Evolutionary conservation across 176 grass and related monocot species (phyloP).

Genomic region (Oryza punctata): DNA sequence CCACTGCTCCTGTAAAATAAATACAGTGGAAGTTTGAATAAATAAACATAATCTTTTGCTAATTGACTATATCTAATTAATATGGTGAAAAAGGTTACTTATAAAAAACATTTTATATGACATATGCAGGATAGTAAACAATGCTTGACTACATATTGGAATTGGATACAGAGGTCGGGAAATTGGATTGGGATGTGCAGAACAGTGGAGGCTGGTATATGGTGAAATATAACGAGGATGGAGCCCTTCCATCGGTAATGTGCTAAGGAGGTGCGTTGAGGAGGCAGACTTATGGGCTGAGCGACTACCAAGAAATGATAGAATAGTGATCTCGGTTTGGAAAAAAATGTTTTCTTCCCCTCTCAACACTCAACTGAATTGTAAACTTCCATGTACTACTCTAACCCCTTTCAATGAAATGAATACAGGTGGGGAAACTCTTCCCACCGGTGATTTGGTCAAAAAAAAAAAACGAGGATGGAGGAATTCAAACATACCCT

Average conservation of each 20-base stretch:
- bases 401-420: too few relatives aligned
- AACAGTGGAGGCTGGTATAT: not conserved
- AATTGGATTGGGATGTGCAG: not conserved
- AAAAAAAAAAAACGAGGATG: not conserved
- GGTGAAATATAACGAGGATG: not conserved
- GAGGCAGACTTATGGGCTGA: too few relatives aligned
- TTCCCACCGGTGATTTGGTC: too few relatives aligned
- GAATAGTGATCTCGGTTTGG: too few relatives aligned
- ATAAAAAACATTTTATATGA: not conserved
- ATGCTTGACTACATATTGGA: conserved; percentile 23
- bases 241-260: not conserved
- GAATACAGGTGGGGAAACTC: too few relatives aligned
- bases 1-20: conserved; percentile 67
- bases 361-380: too few relatives aligned
- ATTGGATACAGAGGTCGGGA: not conserved
- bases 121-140: not conserved
- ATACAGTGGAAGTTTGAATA: not conserved
- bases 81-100: not conserved
- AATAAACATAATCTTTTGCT: conserved; percentile 9
- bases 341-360: too few relatives aligned
- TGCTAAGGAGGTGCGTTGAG: too few relatives aligned
- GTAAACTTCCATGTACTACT: too few relatives aligned
- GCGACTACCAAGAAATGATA: too few relatives aligned
- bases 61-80: not conserved
- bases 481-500: conserved; percentile 56